Percentiles rank a stretch among this genome's conserved stretches.
Evolutionary conservation across 768 basidiomycete genomes (phyloP).

Genomic region (Trametes sanguinea): DNA sequence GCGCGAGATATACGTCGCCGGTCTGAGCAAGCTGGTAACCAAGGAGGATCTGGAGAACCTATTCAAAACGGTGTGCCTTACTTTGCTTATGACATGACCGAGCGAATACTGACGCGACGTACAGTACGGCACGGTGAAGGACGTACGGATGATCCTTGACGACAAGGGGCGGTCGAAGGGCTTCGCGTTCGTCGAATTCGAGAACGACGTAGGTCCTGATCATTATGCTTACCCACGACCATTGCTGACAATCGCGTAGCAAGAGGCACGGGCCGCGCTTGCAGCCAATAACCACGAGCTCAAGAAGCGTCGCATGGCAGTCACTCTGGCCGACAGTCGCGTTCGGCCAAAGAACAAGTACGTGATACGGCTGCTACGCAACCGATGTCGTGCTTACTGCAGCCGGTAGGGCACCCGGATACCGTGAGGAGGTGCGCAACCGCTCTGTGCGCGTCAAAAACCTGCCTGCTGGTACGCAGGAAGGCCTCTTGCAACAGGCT

Average conservation of each 20-base stretch:
- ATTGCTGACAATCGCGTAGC: conserved; percentile 41
- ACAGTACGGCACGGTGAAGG: conserved; percentile 83
- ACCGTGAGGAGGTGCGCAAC: conserved; percentile 58
- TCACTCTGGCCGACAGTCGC: conserved; percentile 81
- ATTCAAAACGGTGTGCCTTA: conserved; percentile 66
- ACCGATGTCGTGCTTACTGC: background rate
- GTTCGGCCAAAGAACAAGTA: conserved; percentile 32
- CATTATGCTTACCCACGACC: too few relatives aligned
- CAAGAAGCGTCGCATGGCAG: conserved; percentile 87
- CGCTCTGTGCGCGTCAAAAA: conserved; percentile 78
- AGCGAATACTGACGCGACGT: conserved; percentile 3
- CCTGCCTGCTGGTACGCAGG: conserved; percentile 77
- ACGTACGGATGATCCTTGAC: conserved; percentile 76
- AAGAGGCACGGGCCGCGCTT: conserved; percentile 69
- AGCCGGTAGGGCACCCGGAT: conserved; percentile 13
- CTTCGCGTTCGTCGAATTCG: conserved; percentile 92
- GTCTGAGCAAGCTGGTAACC: conserved; percentile 75
- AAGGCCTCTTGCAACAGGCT: conserved; percentile 87
- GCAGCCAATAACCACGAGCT: conserved; percentile 84
- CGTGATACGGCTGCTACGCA: background rate
- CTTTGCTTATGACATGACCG: background rate
- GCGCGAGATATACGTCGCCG: conserved; percentile 85
- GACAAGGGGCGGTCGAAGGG: conserved; percentile 73
- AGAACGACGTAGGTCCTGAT: conserved; percentile 60
- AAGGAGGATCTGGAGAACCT: conserved; percentile 77